Conservation (phyloP, 345 rosid genomes). For the Eucalyptus tenuipes region DNA sequence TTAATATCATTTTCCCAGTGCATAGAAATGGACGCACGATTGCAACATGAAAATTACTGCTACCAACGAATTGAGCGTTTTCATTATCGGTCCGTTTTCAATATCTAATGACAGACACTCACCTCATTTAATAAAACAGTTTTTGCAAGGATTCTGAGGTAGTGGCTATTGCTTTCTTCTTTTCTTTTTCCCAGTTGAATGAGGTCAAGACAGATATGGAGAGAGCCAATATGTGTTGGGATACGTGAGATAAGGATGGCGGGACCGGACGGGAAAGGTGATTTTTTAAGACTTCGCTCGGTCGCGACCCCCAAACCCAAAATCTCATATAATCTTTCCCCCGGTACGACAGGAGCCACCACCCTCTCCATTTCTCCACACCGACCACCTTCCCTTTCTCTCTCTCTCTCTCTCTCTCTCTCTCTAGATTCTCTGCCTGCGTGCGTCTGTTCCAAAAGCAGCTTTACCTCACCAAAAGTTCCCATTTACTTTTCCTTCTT, state of each 20-base stretch:
- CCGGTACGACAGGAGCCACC: background rate
- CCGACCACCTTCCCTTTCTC: background rate
- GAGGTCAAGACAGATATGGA: background rate
- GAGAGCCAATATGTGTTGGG: background rate
- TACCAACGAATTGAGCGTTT: background rate
- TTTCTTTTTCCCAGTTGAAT: background rate
- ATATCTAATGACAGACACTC: background rate
- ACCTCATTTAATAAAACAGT: background rate
- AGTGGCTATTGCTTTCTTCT: background rate
- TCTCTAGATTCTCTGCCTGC: background rate
- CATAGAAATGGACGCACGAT: too few relatives aligned
- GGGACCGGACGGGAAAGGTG: background rate
- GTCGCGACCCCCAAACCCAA: background rate
- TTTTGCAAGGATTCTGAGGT: background rate
- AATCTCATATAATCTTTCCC: background rate
- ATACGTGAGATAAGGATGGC: background rate
- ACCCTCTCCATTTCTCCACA: background rate
- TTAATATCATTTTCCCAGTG: background rate
- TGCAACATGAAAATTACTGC: background rate
- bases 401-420: background rate
- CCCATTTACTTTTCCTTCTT: background rate
- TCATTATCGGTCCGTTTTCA: background rate
- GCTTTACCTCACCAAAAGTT: background rate
- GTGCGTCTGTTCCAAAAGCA: background rate
- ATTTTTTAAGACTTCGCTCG: background rate